phyloP scores from a whole-genome alignment of 2,329 filamentous ascomycete genomes.

The Penicillium concentricum region DNA sequence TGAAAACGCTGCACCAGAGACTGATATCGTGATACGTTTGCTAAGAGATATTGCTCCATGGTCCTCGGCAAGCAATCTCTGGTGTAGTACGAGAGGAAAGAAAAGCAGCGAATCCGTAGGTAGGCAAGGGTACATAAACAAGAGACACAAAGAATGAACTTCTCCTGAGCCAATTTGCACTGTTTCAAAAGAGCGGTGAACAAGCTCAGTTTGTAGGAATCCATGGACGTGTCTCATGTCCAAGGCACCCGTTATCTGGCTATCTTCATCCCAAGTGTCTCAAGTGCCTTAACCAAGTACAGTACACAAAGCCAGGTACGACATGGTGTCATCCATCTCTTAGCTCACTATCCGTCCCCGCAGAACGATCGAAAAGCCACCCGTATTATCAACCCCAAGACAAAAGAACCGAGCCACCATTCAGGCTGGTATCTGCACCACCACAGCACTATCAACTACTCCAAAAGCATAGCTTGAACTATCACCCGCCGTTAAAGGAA shows the following conservation, averaged over 20 bases:
- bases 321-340: no score
- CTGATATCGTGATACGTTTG: not conserved
- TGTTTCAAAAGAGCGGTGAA: not conserved
- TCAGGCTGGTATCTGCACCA: no score
- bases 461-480: no score
- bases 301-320: no score
- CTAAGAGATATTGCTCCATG: not conserved
- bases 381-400: no score
- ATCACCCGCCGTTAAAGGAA: no score
- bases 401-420: no score
- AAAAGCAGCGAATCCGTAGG: not conserved
- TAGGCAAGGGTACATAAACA: not conserved
- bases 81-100: not conserved
- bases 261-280: no score
- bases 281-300: no score
- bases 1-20: not conserved
- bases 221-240: not conserved
- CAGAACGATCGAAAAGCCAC: no score
- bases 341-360: no score
- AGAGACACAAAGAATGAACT: not conserved
- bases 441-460: no score
- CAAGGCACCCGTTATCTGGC: not conserved
- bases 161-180: not conserved
- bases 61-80: not conserved
- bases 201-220: not conserved